Base-by-base conservation (phyloP, 768 basidiomycete genomes). In the Suillus variegatus region DNA sequence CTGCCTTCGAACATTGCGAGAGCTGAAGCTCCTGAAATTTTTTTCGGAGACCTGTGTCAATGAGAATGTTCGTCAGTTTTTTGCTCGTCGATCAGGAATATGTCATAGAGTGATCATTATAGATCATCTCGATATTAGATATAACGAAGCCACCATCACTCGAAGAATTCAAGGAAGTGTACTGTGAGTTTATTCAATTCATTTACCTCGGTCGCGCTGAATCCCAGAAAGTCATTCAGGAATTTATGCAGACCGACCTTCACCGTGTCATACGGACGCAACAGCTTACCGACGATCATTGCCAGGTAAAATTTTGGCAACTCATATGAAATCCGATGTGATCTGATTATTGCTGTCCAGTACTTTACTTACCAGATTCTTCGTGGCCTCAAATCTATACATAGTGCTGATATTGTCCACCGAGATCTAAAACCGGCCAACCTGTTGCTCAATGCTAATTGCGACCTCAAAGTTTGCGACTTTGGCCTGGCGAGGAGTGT, bases 81-180 rank as follows among this genome's bases (percentile, higher is more conserved):
- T 49, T 57, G 56, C 32, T 36, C 25, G 44, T 40, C 28, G 36
- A 60, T 61, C 25, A 67, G 12, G 25, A 35, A 60, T 47, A 65
- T 49, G 57, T 65, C 62, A 20, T 51, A 36, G 63, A 67, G 61
- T 51, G 25, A 28, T 36, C 32, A 22, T 25, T 49, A 28, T 62
- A 97, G 91, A 95, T 97, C 73, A 93, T 98, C 69, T 92, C 93
- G 14, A 93, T 97, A 72, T 80, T 97, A 68, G 95, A 95, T 74
- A 95, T 96, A 73, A 85, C 93, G 79, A 93, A 91, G 75, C 95
- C 95, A 2, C 76, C 87, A 5, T 85, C 86, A 4, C 74, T 91
- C 49, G 88, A 91, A 5, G 81, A 83, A 4, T 97, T 97, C 82
- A 92, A 87, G 69, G 94, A 97, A 73, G 94, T 94, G 35, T 94